Base-by-base conservation (phyloP, 345 rosid genomes). In the Salix purpurea region DNA sequence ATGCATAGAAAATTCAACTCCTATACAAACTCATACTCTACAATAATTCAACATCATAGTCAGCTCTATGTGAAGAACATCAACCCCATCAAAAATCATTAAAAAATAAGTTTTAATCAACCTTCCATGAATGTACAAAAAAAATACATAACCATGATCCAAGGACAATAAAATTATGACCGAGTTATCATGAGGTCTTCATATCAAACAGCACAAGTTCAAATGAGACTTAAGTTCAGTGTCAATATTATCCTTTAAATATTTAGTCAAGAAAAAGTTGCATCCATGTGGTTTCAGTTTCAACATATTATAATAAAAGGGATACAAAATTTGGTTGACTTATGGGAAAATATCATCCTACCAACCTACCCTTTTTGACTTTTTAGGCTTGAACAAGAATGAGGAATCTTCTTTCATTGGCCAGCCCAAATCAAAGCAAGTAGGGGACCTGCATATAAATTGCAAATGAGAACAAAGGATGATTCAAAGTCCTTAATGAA, bases 361-460 rank as follows among this genome's bases (percentile, higher is more conserved):
- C 77, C 74, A 78, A 82, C 91, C n/a, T 70, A 96, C 99, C 91
- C 97, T 85, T 86, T 89, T 96, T 77, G 91, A 52, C 83, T 85
- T 85, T 72, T 73, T 90, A 73, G 96, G 94, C 75, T 16, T 61
- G 74, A 62, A 60, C 60, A 96, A 78, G 77, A 92, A 96, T 7
- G 84, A 67, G 10, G 98, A 89, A 1, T 90, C 88, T 39, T 9
- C 7, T 83, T 52, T 87, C 89, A 92, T 84, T 24, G 98, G 99
- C 99, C 97, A 93, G 74, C 64, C 54, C 86, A 96, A 87, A 67
- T 93, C 94, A 79, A 93, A 96, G 87, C 99, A 96, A 77, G 92
- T 86, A 82, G 89, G 96, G 67, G 97, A 91, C 99, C 99, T 96
- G 69, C 73, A 83, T 28, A 73, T 67, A 75, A 39, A 74, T 70